Percentiles rank a stretch among this genome's conserved stretches.
Evolutionary conservation across 352 stramenopile species (phyloP).

Genomic region (Pythium dissimile): DNA sequence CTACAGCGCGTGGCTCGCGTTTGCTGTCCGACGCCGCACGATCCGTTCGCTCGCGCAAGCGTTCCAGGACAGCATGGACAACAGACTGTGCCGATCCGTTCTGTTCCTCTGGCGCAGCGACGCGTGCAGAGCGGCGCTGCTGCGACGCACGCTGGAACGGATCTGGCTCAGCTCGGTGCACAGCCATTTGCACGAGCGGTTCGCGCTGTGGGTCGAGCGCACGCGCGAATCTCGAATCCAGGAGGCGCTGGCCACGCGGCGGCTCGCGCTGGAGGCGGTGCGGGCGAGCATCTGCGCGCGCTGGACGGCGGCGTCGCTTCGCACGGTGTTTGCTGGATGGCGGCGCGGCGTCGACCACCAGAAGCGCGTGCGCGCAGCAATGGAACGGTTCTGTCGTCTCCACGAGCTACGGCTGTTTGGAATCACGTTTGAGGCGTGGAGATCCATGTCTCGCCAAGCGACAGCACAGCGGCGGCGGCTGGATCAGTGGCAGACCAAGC

Average conservation of each 20-base stretch:
- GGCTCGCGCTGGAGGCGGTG: slow-evolving; percentile 31
- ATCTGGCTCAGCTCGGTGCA: slow-evolving; percentile 43
- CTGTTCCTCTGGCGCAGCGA: slow-evolving; percentile 2
- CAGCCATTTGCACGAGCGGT: slow-evolving; percentile 28
- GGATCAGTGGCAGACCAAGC: background rate
- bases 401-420: slow-evolving; percentile 1
- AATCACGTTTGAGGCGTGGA: slow-evolving; percentile 4
- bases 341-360: background rate
- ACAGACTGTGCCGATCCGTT: background rate
- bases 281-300: slow-evolving; percentile 33
- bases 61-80: background rate
- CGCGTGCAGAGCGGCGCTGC: slow-evolving; percentile 16
- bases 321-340: slow-evolving; percentile 6
- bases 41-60: background rate
- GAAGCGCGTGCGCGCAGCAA: background rate
- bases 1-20: background rate
- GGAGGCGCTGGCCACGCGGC: slow-evolving; percentile 5
- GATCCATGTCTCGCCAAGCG: background rate
- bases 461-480: slow-evolving; percentile 5
- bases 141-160: slow-evolving; percentile 30
- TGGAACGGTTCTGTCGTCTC: background rate
- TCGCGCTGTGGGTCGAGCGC: slow-evolving; percentile 28
- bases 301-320: slow-evolving; percentile 8
- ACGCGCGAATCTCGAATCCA: slow-evolving; percentile 6
- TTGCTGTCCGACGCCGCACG: background rate